A percentile compares a stretch with the other conserved stretches of the same genome.
Evolutionary conservation across 768 basidiomycete genomes (phyloP).

Genomic region (Clavaria fumosa): DNA sequence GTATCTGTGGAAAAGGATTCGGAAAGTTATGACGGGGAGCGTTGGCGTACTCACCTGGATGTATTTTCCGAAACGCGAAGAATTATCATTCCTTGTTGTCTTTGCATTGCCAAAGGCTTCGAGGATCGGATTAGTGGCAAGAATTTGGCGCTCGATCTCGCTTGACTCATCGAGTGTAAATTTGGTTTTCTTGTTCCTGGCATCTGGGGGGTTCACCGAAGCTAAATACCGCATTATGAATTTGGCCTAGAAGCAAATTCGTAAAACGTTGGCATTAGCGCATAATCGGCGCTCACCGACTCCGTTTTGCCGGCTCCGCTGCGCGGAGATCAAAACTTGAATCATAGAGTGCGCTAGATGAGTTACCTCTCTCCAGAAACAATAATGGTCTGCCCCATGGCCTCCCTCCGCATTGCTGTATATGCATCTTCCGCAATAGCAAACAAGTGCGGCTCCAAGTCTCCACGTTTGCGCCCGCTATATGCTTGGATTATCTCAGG

Average conservation of each 20-base stretch:
- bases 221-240: conserved; percentile 99
- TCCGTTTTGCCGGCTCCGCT: conserved; percentile 99
- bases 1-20: conserved; percentile 43
- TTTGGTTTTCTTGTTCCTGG: conserved; percentile 53
- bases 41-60: conserved; percentile 58
- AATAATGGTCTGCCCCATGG: conserved; percentile 95
- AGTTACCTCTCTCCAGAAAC: conserved; percentile 92
- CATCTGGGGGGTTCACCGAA: conserved; percentile 76
- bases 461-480: conserved; percentile 79
- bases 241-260: conserved; percentile 48
- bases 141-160: conserved; percentile 92
- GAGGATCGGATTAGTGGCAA: conserved; percentile 98
- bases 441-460: conserved; percentile 94
- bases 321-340: conserved; percentile 10
- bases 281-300: conserved; percentile 39
- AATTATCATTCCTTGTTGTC: conserved; percentile 98
- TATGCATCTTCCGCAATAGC: conserved; percentile 99
- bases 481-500: conserved; percentile 97
- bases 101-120: conserved; percentile 99
- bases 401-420: conserved; percentile 88
- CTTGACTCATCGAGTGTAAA: conserved; percentile 71
- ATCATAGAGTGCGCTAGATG: conserved; percentile 7
- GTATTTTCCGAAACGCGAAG: conserved; percentile 98
- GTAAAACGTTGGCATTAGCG: conserved; percentile 1
- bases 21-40: conserved; percentile 5